A percentile compares a stretch with the other conserved stretches of the same genome.
Conservation (phyloP, 495 filamentous ascomycete species). For the Chaetomium fimeti region DNA sequence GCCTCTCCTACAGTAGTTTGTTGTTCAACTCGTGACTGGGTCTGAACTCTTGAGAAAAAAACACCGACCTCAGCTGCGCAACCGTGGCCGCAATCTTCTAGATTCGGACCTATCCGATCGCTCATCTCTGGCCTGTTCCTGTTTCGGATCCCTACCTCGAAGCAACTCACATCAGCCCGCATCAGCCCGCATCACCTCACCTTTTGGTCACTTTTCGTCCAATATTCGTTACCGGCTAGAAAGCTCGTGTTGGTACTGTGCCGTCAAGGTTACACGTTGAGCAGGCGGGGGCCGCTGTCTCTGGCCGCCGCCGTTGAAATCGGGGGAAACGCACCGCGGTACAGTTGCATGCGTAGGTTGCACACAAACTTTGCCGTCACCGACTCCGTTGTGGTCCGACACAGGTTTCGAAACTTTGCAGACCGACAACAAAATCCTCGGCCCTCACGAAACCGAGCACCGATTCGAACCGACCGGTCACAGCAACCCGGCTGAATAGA, state of each 20-base stretch:
- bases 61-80: neutral
- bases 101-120: neutral
- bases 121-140: neutral
- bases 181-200: neutral
- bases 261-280: neutral
- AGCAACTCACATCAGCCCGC: neutral
- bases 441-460: neutral
- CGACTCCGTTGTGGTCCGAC: neutral
- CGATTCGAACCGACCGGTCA: constrained; percentile 6
- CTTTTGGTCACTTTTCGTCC: neutral
- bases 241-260: neutral
- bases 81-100: neutral
- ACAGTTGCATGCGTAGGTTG: constrained; percentile 3
- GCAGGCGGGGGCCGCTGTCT: constrained; percentile 6
- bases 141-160: neutral
- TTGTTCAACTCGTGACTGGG: neutral
- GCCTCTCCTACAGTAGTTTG: neutral
- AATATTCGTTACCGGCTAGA: neutral
- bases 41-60: neutral
- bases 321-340: neutral
- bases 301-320: constrained; percentile 12
- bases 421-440: neutral
- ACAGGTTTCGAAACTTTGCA: neutral
- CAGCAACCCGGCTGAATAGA: neutral
- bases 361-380: neutral